Conservation (phyloP, 192 early-diverging fungal genomes). For the Umbelopsis isabellina region DNA sequence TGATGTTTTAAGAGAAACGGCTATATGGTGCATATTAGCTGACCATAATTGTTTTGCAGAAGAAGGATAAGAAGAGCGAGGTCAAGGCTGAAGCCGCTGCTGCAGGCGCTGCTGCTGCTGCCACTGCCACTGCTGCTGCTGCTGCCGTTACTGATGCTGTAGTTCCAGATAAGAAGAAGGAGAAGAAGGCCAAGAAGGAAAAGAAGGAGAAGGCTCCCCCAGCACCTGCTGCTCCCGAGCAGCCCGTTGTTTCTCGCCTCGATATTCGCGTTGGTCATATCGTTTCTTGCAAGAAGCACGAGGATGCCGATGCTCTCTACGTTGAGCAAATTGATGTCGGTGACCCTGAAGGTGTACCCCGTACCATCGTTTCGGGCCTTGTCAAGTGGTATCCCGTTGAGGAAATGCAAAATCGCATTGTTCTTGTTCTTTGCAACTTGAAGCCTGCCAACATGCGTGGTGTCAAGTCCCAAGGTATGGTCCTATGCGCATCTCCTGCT, state of each 20-base stretch:
- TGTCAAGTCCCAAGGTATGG: conserved; percentile 95
- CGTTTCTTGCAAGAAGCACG: conserved; percentile 80
- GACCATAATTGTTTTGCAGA: background rate
- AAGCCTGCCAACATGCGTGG: conserved; percentile 96
- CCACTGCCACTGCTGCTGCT: conserved; percentile 20
- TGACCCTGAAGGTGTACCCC: conserved; percentile 81
- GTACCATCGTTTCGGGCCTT: conserved; percentile 91
- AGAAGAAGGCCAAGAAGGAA: conserved; percentile 62
- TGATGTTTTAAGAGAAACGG: background rate
- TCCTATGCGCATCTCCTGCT: conserved; percentile 84
- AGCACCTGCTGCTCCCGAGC: conserved; percentile 53
- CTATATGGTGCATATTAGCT: background rate
- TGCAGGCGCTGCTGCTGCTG: conserved; percentile 31
- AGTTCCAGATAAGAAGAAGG: conserved; percentile 44
- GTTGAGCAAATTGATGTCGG: conserved; percentile 95
- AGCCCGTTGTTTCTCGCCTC: conserved; percentile 72
- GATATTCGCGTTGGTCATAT: conserved; percentile 96
- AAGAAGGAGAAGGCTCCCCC: conserved; percentile 63
- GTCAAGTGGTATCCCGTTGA: conserved; percentile 91
- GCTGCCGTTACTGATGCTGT: conserved; percentile 36
- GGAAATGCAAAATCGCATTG: conserved; percentile 77
- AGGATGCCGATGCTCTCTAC: conserved; percentile 95
- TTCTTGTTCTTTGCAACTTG: conserved; percentile 86
- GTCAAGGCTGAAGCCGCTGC: conserved; percentile 30
- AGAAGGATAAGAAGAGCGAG: conserved; percentile 43